These are phyloP conservation scores for Wickerhamiella azymoides DNA, from an alignment of 805 yeast species.

Conservation along the genomic window DNA sequence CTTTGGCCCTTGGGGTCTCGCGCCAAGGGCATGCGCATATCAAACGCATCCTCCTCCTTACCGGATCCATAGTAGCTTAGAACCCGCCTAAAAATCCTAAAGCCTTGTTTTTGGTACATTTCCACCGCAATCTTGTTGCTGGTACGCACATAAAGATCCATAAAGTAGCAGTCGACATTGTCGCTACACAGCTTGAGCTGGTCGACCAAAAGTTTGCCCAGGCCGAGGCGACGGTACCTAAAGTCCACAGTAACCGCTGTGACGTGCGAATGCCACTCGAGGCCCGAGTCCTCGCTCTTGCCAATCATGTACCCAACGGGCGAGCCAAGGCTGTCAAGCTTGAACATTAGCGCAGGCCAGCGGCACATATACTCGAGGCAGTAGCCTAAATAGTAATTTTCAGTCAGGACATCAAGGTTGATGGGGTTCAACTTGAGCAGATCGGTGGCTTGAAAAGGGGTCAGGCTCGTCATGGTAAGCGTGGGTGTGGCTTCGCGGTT, in stretches of 20 bases:
- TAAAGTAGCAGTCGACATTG: constrained; percentile 67
- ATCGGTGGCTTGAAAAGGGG: constrained; percentile 81
- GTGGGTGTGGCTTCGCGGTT: too few species aligned
- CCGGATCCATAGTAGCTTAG: constrained; percentile 67
- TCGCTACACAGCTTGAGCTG: constrained; percentile 63
- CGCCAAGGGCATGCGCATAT: constrained; percentile 29
- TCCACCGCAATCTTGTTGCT: constrained; percentile 68
- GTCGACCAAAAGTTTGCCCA: constrained; percentile 68
- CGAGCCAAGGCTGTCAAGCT: constrained; percentile 26
- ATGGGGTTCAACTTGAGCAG: constrained; percentile 57
- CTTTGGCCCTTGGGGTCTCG: constrained; percentile 24
- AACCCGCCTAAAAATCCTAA: constrained; percentile 72
- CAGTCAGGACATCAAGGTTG: constrained; percentile 81
- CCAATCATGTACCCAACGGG: constrained; percentile 57
- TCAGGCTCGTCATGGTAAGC: constrained; percentile 61
- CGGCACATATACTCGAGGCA: constrained; percentile 67
- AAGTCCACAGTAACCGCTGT: constrained; percentile 88
- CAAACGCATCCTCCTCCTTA: constrained; percentile 67
- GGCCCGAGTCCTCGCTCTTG: constrained; percentile 77
- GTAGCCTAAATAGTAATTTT: constrained; percentile 73
- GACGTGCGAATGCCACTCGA: constrained; percentile 92
- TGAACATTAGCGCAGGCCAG: constrained; percentile 87
- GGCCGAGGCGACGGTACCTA: constrained; percentile 67
- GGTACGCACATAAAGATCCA: constrained; percentile 84
- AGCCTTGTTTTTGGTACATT: constrained; percentile 77